These are phyloP conservation scores for Mycena galopus DNA, from an alignment of 768 basidiomycete genomes.

Conservation along the genomic window DNA sequence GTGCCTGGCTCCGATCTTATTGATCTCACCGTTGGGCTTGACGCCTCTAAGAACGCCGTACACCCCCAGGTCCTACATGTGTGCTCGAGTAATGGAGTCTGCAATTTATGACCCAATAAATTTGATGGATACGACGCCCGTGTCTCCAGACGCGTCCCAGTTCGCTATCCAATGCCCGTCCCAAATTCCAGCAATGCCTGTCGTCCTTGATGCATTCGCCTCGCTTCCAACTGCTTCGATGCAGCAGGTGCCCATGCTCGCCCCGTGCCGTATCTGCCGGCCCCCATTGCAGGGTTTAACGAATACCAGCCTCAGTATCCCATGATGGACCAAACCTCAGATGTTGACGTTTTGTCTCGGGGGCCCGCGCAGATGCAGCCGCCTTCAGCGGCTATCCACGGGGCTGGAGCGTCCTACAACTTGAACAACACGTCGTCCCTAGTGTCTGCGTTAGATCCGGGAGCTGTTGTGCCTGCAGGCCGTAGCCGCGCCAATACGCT, in stretches of 20 bases:
- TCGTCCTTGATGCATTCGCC: constrained; percentile 14
- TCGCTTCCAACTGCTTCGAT: constrained; percentile 18
- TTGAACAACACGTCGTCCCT: constrained; percentile 58
- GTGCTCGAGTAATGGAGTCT: constrained; percentile 41
- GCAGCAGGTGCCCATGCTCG: constrained; percentile 22
- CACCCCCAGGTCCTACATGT: constrained; percentile 36
- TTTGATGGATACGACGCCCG: constrained; percentile 31
- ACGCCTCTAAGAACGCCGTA: constrained; percentile 28
- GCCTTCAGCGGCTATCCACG: constrained; percentile 54
- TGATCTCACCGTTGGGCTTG: constrained; percentile 27
- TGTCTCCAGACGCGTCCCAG: constrained; percentile 23
- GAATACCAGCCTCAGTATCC: constrained; percentile 30
- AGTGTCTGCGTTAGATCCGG: constrained; percentile 59
- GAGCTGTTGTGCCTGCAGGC: constrained; percentile 42
- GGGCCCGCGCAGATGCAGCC: constrained; percentile 53
- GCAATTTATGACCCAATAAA: constrained; percentile 34
- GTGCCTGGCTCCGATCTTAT: constrained; percentile 26
- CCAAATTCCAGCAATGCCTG: constrained; percentile 21
- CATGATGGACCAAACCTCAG: constrained; percentile 33
- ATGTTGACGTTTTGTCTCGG: constrained; percentile 44
- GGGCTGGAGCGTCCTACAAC: constrained; percentile 53
- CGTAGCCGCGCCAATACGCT: constrained; percentile 57
- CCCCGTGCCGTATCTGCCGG: constrained; percentile 27
- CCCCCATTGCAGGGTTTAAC: constrained; percentile 19
- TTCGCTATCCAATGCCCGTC: constrained; percentile 23